Conservation (phyloP, 192 early-diverging fungal species). For the Phycomyces blakesleeanus region DNA sequence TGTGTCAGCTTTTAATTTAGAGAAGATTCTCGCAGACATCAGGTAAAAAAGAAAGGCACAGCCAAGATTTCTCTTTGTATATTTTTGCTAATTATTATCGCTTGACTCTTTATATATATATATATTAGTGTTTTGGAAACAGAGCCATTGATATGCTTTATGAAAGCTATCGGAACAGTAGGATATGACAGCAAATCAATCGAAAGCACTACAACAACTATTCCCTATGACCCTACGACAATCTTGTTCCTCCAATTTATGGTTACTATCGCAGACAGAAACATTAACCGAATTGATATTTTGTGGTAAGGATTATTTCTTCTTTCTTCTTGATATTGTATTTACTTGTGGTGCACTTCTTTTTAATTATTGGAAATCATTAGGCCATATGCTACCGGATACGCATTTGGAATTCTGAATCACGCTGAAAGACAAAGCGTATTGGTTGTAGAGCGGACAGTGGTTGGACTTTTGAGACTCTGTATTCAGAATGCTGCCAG, state of each 20-base stretch:
- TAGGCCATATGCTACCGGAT: slow-evolving; percentile 64
- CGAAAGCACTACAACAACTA: slow-evolving; percentile 25
- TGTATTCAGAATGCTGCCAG: slow-evolving; percentile 67
- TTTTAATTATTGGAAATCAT: too few species aligned
- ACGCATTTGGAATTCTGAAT: slow-evolving; percentile 71
- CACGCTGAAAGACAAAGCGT: slow-evolving; percentile 58
- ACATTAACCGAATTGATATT: slow-evolving; percentile 64
- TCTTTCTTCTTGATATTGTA: too few species aligned
- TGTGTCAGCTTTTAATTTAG: slow-evolving; percentile 64
- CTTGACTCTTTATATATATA: too few species aligned
- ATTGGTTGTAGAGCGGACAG: slow-evolving; percentile 72
- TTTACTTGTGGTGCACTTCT: too few species aligned
- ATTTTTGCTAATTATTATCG: too few species aligned
- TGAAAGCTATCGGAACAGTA: slow-evolving; percentile 53
- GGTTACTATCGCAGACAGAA: slow-evolving; percentile 71
- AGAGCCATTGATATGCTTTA: slow-evolving; percentile 54
- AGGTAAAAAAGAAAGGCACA: slow-evolving; percentile 37
- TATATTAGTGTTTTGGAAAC: slow-evolving; percentile 61
- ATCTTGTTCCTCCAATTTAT: slow-evolving; percentile 76
- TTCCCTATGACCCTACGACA: slow-evolving; percentile 57
- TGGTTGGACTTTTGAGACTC: slow-evolving; percentile 69
- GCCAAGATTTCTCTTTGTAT: slow-evolving; percentile 1
- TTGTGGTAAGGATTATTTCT: slow-evolving; percentile 41
- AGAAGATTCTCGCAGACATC: slow-evolving; percentile 69
- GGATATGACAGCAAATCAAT: slow-evolving; percentile 29